Evolutionary conservation across 148 eudicot species (phyloP).

Genomic region (Fagopyrum esculentum): DNA sequence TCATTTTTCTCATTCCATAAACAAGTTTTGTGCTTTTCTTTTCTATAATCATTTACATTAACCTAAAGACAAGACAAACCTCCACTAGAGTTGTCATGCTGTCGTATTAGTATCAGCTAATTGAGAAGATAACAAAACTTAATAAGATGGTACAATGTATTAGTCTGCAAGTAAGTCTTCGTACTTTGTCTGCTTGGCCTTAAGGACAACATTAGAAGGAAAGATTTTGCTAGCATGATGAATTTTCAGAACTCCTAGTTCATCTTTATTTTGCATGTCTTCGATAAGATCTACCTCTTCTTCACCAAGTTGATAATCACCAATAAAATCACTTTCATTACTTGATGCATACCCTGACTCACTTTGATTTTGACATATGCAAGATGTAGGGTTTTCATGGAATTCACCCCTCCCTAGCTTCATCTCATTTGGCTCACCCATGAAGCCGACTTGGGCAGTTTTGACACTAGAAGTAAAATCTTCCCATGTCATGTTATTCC

Average conservation of each 20-base stretch:
- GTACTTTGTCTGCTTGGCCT: neutral
- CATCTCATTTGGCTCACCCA: conserved; percentile 96
- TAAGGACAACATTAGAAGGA: neutral
- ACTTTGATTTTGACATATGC: conserved; percentile 55
- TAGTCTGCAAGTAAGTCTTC: neutral
- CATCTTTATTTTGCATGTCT: neutral
- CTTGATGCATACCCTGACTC: conserved; percentile 17
- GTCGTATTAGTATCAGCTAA: neutral
- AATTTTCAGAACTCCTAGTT: conserved; percentile 10
- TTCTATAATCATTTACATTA: conserved; percentile 1
- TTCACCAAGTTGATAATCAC: neutral
- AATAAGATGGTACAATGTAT: neutral
- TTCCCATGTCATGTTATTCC: conserved; percentile 61
- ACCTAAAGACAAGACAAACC: neutral
- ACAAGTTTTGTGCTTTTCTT: neutral
- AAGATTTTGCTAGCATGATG: neutral
- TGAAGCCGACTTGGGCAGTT: conserved; percentile 83
- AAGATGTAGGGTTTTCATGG: conserved; percentile 75
- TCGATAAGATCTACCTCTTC: neutral
- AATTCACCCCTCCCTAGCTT: conserved; percentile 75
- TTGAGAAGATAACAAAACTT: conserved; percentile 16
- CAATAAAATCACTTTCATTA: conserved; percentile 13
- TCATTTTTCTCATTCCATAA: no score
- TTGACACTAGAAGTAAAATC: conserved; percentile 80
- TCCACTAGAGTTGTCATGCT: no score